Percentiles rank a stretch among this genome's conserved stretches.
Conservation (phyloP, 208 protist species). For the Lotmaria passim region DNA sequence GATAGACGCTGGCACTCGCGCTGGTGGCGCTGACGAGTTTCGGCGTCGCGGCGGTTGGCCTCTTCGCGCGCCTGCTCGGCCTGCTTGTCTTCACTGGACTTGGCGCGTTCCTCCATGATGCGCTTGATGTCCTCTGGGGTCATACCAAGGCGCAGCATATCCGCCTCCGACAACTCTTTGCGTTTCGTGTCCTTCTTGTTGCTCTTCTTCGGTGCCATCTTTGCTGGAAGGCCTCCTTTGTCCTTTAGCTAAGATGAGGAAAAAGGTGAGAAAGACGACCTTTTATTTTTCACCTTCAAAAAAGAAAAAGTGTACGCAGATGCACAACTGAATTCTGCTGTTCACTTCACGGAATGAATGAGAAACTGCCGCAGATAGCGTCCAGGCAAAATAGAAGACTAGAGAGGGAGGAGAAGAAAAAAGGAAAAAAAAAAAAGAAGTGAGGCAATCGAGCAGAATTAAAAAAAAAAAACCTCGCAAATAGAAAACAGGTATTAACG, state of each 20-base stretch:
- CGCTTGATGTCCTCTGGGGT: slow-evolving; percentile 70
- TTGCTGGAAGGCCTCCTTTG: background rate
- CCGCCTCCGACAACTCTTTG: slow-evolving; percentile 68
- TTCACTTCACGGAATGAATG: no score
- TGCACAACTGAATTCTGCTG: no score
- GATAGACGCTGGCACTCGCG: slow-evolving; percentile 42
- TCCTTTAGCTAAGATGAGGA: background rate
- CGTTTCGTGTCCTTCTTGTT: slow-evolving; percentile 58
- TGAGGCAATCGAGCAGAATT: no score
- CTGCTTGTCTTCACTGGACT: slow-evolving; percentile 65
- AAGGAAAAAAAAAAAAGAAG: no score
- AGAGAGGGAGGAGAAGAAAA: no score
- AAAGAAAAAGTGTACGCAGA: no score
- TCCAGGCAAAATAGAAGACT: no score
- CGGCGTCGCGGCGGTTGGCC: slow-evolving; percentile 36
- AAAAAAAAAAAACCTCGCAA: no score
- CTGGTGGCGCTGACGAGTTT: slow-evolving; percentile 40
- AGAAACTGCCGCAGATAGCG: no score
- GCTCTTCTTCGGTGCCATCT: slow-evolving; percentile 72
- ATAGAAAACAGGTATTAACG: no score
- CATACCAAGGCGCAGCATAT: slow-evolving; percentile 85
- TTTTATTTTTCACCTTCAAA: no score
- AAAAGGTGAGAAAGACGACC: background rate
- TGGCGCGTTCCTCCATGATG: slow-evolving; percentile 68
- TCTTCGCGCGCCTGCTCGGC: slow-evolving; percentile 45